Percentiles rank a stretch among this genome's conserved stretches.
Conservation (phyloP, 192 early-diverging fungal species). For the Coemansia sp. region DNA sequence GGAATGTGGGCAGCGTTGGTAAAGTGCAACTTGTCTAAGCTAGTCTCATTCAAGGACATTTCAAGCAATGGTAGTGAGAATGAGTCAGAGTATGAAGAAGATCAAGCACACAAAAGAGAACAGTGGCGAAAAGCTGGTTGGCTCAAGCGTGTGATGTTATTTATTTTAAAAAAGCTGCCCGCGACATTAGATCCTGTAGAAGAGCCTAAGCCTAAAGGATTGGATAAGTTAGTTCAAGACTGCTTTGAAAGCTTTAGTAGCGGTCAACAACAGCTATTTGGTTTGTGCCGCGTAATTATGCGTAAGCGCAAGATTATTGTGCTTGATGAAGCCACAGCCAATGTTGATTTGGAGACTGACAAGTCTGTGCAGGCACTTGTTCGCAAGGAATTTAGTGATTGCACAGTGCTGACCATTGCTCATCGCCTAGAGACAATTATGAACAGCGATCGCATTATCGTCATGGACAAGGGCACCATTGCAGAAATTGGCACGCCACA, state of each 20-base stretch:
- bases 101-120: no score
- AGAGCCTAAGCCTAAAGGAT: not conserved
- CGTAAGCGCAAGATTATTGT: constrained; percentile 44
- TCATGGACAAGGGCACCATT: constrained; percentile 66
- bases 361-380: constrained; percentile 37
- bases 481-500: constrained; percentile 63
- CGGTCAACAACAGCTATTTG: constrained; percentile 67
- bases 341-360: constrained; percentile 57
- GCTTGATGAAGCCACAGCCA: constrained; percentile 10
- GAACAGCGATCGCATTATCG: constrained; percentile 68
- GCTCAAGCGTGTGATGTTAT: no score
- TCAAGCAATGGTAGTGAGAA: no score
- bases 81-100: no score
- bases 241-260: constrained; percentile 13
- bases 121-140: no score
- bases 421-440: constrained; percentile 73
- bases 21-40: constrained; percentile 17
- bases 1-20: constrained; percentile 23
- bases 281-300: constrained; percentile 63
- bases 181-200: no score
- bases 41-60: no score
- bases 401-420: constrained; percentile 62
- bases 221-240: not conserved
- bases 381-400: constrained; percentile 50
- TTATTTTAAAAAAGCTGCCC: no score